These are phyloP conservation scores for Sordariomycetes sp. DNA, from an alignment of 2,329 filamentous ascomycete species.

Conservation along the genomic window DNA sequence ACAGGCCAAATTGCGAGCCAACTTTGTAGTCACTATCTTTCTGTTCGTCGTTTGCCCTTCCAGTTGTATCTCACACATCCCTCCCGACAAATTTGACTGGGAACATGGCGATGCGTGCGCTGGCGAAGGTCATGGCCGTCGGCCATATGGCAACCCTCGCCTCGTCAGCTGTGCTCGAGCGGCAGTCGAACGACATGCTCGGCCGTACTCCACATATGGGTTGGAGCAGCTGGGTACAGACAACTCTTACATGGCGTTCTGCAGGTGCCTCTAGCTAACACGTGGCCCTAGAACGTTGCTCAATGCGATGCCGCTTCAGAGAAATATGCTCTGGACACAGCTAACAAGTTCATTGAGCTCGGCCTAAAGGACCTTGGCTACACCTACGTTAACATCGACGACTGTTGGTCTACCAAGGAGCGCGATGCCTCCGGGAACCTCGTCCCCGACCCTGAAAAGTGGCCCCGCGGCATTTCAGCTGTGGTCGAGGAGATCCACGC, in stretches of 20 bases:
- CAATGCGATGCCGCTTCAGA: conserved; percentile 9
- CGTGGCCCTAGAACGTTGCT: conserved; percentile 7
- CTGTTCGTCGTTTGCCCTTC: too few relatives aligned
- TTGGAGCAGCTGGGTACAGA: conserved; percentile 9
- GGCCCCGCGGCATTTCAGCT: conserved; percentile 44
- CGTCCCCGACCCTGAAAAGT: conserved; percentile 34
- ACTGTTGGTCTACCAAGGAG: conserved; percentile 43
- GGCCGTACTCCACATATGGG: conserved; percentile 9
- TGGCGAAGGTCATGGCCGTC: not conserved
- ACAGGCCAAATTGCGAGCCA: too few relatives aligned
- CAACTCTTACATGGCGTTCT: not conserved
- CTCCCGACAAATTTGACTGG: too few relatives aligned
- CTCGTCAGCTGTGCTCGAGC: not conserved
- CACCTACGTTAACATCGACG: conserved; percentile 47
- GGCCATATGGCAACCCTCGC: not conserved
- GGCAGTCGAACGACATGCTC: conserved; percentile 5
- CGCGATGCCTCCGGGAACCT: conserved; percentile 27
- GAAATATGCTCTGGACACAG: conserved; percentile 8
- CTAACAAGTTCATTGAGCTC: conserved; percentile 14
- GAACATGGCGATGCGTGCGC: not conserved
- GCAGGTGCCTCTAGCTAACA: not conserved
- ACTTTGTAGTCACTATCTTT: too few relatives aligned
- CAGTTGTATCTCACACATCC: too few relatives aligned
- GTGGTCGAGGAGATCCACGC: conserved; percentile 40
- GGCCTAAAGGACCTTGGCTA: conserved; percentile 42